Conservation (phyloP, 2,329 filamentous ascomycete genomes). For the Didymella exigua region DNA sequence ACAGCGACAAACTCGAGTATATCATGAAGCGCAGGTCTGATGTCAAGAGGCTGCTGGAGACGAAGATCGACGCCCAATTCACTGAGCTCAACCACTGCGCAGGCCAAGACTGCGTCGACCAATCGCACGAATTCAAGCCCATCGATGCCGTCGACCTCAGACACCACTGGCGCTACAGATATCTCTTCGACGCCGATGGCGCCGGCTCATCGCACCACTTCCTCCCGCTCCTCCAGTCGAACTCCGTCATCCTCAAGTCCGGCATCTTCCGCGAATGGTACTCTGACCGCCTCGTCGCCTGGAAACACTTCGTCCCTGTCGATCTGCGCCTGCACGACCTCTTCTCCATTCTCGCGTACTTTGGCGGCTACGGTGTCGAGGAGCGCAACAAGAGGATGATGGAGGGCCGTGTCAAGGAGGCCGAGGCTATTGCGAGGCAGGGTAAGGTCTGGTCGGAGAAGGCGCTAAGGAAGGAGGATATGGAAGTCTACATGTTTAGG, state of each 20-base stretch:
- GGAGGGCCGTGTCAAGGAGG: slow-evolving; percentile 33
- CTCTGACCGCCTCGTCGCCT: slow-evolving; percentile 73
- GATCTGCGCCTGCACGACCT: slow-evolving; percentile 75
- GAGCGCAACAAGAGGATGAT: slow-evolving; percentile 35
- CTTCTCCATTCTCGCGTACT: slow-evolving; percentile 76
- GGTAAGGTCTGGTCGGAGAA: slow-evolving; percentile 44
- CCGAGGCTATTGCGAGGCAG: slow-evolving; percentile 41
- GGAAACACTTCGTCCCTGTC: slow-evolving; percentile 81
- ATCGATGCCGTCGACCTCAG: slow-evolving; percentile 57
- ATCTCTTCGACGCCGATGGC: slow-evolving; percentile 74
- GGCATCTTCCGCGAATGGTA: slow-evolving; percentile 81
- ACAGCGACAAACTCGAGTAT: slow-evolving; percentile 59
- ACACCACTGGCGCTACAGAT: slow-evolving; percentile 68
- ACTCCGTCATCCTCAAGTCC: slow-evolving; percentile 71
- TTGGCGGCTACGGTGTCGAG: slow-evolving; percentile 50
- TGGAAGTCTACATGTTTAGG: slow-evolving; percentile 80
- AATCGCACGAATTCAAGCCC: slow-evolving; percentile 60
- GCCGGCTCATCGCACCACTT: slow-evolving; percentile 69
- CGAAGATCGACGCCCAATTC: slow-evolving; percentile 60
- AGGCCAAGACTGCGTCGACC: slow-evolving; percentile 58
- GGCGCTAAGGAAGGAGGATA: slow-evolving; percentile 59
- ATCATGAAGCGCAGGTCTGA: slow-evolving; percentile 59
- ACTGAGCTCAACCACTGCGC: slow-evolving; percentile 63
- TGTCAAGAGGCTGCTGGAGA: slow-evolving; percentile 60
- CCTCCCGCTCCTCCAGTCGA: slow-evolving; percentile 68